Percentiles rank a stretch among this genome's conserved stretches.
These are phyloP conservation scores for Calamus simplicifolius DNA, from an alignment of 176 grass and related monocot genomes.

Conservation along the genomic window DNA sequence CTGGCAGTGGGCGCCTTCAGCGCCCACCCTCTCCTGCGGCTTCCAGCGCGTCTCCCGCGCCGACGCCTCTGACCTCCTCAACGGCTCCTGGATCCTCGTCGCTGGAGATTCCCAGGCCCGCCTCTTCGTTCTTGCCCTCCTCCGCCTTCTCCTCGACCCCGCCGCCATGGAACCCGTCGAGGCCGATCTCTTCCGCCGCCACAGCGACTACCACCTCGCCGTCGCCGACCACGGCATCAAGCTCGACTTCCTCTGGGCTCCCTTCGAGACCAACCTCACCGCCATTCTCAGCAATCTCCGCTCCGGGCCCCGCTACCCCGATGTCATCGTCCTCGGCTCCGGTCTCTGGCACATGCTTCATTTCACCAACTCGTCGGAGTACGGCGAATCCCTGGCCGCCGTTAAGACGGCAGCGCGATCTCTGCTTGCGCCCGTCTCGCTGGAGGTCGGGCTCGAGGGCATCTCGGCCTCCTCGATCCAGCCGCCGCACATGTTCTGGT, in stretches of 20 bases:
- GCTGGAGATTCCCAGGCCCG: constrained; percentile 95
- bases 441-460: no score
- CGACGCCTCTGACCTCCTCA: constrained; percentile 68
- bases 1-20: constrained; percentile 40
- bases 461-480: constrained; percentile 6
- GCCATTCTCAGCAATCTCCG: constrained; percentile 54
- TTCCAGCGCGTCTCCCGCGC: constrained; percentile 57
- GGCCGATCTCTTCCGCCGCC: constrained; percentile 76
- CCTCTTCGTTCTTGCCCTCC: constrained; percentile 65
- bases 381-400: constrained; percentile 30
- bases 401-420: constrained; percentile 10
- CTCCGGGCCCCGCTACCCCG: constrained; percentile 35
- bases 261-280: constrained; percentile 77
- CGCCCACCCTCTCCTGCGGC: constrained; percentile 40
- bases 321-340: constrained; percentile 78
- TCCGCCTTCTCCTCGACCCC: constrained; percentile 69
- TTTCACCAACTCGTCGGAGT: constrained; percentile 35
- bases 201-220: constrained; percentile 60
- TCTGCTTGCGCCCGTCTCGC: constrained; percentile 1
- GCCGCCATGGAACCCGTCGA: constrained; percentile 43
- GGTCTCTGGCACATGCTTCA: constrained; percentile 98
- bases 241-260: constrained; percentile 89
- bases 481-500: constrained; percentile 76
- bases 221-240: constrained; percentile 49
- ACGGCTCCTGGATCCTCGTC: constrained; percentile 81